Evolutionary conservation across 306 rosid genomes (phyloP), one percentile per base, ranked within the genome.

Genomic region (Begonia peltatifolia): DNA sequence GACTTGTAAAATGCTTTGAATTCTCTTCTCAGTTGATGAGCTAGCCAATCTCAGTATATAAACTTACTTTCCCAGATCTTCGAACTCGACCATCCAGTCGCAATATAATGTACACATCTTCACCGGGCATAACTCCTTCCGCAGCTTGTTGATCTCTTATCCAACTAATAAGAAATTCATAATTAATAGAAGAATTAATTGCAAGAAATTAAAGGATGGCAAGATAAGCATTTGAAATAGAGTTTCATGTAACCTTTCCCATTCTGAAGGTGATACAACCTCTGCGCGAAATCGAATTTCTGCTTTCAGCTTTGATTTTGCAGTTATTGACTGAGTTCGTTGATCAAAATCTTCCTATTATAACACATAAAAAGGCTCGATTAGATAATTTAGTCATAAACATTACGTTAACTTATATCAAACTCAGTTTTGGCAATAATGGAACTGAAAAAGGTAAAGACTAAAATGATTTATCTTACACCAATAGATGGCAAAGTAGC

Each of bases 71-170:
- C 66, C 99, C 95, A 3, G 99, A 90, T 72, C 99, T 76, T 71
- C 95, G 94, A 55, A 90, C 84, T 14, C 95, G 77, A n/a, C 99
- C 99, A 66, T 90, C 99, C 15, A 90, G 65, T 58, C 95, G 85
- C 57, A 90, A 73, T 73, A 90, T 78, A 58, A 86, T 79, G 71
- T 86, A 86, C 63, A 90, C 92, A 14, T 80, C 95, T 74, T 85
- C 99, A 18, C 93, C 92, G 14, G 83, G 80, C 47, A 87, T 63
- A 55, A 90, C 95, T 65, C 93, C 95, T 83, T 90, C 99, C 16
- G 86, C 73, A 51, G 76, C 70, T 73, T 90, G 95, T 66, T 86
- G 94, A 66, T 86, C 94, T 69, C 53, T 73, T 80, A 90, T 80
- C 99, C 99, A 90, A 79, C 99, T 90, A 71, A 52, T 53, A n/a